These are phyloP conservation scores for Tremella yokohamensis DNA, from an alignment of 768 basidiomycete genomes.

Conservation along the genomic window DNA sequence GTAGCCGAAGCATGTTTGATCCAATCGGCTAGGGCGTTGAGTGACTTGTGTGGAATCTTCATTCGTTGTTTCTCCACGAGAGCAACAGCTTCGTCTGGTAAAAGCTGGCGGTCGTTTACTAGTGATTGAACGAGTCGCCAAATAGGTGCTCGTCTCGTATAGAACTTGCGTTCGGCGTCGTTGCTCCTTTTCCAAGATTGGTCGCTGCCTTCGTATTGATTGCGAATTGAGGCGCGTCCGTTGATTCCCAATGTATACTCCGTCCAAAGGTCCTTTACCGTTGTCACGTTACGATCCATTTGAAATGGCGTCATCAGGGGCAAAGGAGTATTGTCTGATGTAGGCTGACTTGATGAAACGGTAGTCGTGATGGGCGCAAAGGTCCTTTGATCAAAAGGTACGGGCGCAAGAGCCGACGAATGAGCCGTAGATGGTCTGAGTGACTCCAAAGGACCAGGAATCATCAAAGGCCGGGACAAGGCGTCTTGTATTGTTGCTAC, in stretches of 20 bases:
- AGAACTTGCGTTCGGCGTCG: constrained; percentile 1
- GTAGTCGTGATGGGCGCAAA: too few relatives aligned
- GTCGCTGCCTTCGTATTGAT: not conserved
- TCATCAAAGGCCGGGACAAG: not conserved
- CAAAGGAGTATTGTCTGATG: not conserved
- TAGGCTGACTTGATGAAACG: not conserved
- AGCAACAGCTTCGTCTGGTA: not conserved
- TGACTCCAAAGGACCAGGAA: not conserved
- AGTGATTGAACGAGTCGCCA: not conserved
- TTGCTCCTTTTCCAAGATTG: not conserved
- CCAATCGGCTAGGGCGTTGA: not conserved
- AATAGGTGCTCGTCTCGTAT: not conserved
- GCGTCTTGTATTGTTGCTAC: not conserved
- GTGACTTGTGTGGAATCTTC: not conserved
- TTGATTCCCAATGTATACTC: not conserved
- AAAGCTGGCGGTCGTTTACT: not conserved
- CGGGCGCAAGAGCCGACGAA: too few relatives aligned
- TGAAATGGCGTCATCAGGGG: not conserved
- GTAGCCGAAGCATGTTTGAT: not conserved
- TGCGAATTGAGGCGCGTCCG: not conserved
- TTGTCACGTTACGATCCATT: not conserved
- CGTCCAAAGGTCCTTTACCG: constrained; percentile 1
- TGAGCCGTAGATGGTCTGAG: too few relatives aligned
- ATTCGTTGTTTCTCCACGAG: not conserved
- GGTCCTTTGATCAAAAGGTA: too few relatives aligned